These are phyloP conservation scores for Colletotrichum musae DNA, from an alignment of 2,329 filamentous ascomycete species.

Conservation along the genomic window DNA sequence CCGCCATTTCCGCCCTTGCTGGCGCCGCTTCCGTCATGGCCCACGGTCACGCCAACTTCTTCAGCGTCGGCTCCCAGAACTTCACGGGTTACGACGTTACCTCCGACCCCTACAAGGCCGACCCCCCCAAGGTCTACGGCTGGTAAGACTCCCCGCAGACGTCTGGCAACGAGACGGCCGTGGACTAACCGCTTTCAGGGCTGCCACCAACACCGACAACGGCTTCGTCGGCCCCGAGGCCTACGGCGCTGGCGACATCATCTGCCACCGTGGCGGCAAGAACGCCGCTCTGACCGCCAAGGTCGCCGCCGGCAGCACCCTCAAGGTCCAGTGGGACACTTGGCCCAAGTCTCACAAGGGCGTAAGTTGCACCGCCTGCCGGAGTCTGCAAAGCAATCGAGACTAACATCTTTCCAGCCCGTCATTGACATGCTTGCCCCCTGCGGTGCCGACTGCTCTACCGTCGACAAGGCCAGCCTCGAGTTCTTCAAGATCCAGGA, in stretches of 20 bases:
- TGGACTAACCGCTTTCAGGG: not conserved
- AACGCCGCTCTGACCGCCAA: constrained; percentile 56
- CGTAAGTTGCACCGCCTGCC: no score
- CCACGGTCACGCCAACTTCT: constrained; percentile 50
- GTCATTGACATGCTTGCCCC: constrained; percentile 73
- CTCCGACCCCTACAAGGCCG: constrained; percentile 43
- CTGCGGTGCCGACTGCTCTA: constrained; percentile 67
- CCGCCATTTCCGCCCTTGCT: constrained; percentile 42
- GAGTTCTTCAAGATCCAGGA: constrained; percentile 73
- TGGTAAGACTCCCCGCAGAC: constrained; percentile 9
- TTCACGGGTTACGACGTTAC: constrained; percentile 49
- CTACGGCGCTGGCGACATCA: constrained; percentile 59
- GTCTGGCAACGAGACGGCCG: no score
- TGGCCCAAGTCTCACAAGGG: constrained; percentile 78
- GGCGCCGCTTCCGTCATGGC: constrained; percentile 47
- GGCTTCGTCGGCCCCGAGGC: constrained; percentile 62
- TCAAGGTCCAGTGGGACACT: constrained; percentile 73
- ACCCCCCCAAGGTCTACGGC: constrained; percentile 48
- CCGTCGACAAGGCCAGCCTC: constrained; percentile 65
- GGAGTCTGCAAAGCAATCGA: no score
- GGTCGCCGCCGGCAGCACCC: constrained; percentile 71
- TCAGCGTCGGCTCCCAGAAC: constrained; percentile 47
- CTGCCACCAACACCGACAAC: constrained; percentile 51
- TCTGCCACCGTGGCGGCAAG: constrained; percentile 61
- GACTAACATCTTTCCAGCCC: constrained; percentile 49